These are phyloP conservation scores for Mallotus nudiflorus DNA, from an alignment of 345 rosid species.

Conservation along the genomic window DNA sequence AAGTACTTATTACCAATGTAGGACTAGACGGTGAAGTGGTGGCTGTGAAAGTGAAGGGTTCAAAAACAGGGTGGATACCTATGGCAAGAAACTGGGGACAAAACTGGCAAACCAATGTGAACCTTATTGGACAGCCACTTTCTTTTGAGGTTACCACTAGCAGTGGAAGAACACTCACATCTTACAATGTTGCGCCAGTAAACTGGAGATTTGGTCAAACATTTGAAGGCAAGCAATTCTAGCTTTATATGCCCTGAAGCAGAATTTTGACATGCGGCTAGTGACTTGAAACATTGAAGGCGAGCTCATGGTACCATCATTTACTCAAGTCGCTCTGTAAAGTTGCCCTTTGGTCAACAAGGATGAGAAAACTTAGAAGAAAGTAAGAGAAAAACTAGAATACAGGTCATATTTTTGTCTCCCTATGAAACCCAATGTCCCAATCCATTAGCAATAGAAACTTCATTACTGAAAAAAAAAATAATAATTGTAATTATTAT, in stretches of 20 bases:
- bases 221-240: constrained; percentile 79
- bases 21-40: constrained; percentile 78
- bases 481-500: too few relatives aligned
- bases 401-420: constrained; percentile 22
- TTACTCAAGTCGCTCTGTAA: neutral
- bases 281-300: neutral
- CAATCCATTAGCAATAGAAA: too few relatives aligned
- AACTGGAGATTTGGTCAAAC: constrained; percentile 87
- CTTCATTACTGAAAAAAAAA: too few relatives aligned
- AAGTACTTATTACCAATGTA: constrained; percentile 76
- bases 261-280: neutral
- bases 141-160: constrained; percentile 83
- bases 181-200: constrained; percentile 76
- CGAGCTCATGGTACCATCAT: constrained; percentile 1
- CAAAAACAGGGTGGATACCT: constrained; percentile 89
- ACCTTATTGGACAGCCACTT: constrained; percentile 77
- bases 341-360: constrained; percentile 18
- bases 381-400: constrained; percentile 9
- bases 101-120: constrained; percentile 41
- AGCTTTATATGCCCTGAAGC: constrained; percentile 16
- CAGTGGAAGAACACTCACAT: constrained; percentile 57
- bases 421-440: constrained; percentile 13
- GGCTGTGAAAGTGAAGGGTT: constrained; percentile 86
- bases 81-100: constrained; percentile 99
- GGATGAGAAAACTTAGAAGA: constrained; percentile 12